Base-by-base conservation (phyloP, 495 filamentous ascomycete species). In the Coniosporium apollinis region DNA sequence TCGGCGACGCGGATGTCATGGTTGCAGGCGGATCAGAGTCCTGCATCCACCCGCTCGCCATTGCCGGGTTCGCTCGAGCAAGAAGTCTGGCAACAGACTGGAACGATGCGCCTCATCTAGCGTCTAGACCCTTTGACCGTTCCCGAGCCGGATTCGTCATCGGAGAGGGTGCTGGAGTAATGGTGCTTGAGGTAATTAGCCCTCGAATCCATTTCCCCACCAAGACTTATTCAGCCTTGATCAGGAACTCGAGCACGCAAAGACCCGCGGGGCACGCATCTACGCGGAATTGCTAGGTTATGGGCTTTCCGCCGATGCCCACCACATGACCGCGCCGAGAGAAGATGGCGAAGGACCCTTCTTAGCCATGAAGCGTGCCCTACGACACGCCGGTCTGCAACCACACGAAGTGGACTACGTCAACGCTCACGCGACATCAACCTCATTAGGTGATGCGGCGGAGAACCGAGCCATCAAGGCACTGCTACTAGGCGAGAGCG, bases 391-490 rank as follows among this genome's bases (percentile, higher is more conserved):
- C 1, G 56, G 62, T 4, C 40, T 91, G 1, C 60, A 58, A 40
- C 86, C 89, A 5, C 50, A 45, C 1, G 58, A 70, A 20, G 78
- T 97, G 0, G 84, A 86, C 49, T 97, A 97, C 53, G 68, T 97
- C 48, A 97, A 96, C 51, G 89, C 89, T 2, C 89, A 97, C 55
- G 89, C 85, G 3, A 96, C 89, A 0, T 80, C 76, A 5, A 97
- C 89, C 1, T 44, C 61, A 7, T 64, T 94, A 3, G 89, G 89
- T 0, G 89, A 97, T 58, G 67, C 69, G 1, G 89, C 87, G 0
- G 89, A 97, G 55, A 91, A 85, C 38, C 57, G 60, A 5, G 89
- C 89, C 0, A 91, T 96, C 49, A 75, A 76, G 38, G 49, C 65
- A 0, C 54, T 97, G 39, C 74, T 96, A 53, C 60, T 84, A 11